Evolutionary conservation across 1,139 yeast species (phyloP).

Genomic region (Kodamaea sp.): DNA sequence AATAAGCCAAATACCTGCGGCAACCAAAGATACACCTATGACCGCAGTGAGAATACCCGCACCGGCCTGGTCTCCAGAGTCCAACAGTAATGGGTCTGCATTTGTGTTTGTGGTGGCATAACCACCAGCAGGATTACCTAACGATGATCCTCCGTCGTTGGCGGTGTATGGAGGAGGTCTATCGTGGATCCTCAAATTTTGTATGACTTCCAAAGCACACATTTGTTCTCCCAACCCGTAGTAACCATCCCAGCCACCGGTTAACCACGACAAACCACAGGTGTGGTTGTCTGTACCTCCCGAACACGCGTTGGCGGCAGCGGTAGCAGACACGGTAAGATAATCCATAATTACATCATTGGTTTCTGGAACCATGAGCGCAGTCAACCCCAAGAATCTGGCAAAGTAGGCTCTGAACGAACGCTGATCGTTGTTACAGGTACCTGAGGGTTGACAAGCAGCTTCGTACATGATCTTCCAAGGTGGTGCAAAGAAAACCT

Average conservation of each 20-base stretch:
- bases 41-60: slow-evolving; percentile 85
- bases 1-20: slow-evolving; percentile 73
- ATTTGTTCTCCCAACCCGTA: slow-evolving; percentile 82
- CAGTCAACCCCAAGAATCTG: slow-evolving; percentile 63
- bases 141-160: slow-evolving; percentile 47
- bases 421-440: slow-evolving; percentile 75
- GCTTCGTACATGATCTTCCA: slow-evolving; percentile 58
- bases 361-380: slow-evolving; percentile 56
- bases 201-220: slow-evolving; percentile 69
- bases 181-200: slow-evolving; percentile 30
- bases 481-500: slow-evolving; percentile 40
- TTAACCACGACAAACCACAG: slow-evolving; percentile 70
- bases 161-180: slow-evolving; percentile 38
- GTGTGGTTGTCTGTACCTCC: slow-evolving; percentile 80
- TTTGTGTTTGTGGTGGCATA: slow-evolving; percentile 39
- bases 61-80: slow-evolving; percentile 75
- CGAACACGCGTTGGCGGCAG: slow-evolving; percentile 71
- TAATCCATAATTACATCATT: slow-evolving; percentile 42
- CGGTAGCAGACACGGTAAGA: slow-evolving; percentile 37
- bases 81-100: slow-evolving; percentile 50
- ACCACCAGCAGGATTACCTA: slow-evolving; percentile 52
- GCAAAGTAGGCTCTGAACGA: slow-evolving; percentile 75
- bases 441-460: slow-evolving; percentile 53
- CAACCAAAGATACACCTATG: slow-evolving; percentile 64
- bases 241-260: slow-evolving; percentile 56